phyloP scores from a whole-genome alignment of 805 yeast genomes.

The Ogataea kodamae region DNA sequence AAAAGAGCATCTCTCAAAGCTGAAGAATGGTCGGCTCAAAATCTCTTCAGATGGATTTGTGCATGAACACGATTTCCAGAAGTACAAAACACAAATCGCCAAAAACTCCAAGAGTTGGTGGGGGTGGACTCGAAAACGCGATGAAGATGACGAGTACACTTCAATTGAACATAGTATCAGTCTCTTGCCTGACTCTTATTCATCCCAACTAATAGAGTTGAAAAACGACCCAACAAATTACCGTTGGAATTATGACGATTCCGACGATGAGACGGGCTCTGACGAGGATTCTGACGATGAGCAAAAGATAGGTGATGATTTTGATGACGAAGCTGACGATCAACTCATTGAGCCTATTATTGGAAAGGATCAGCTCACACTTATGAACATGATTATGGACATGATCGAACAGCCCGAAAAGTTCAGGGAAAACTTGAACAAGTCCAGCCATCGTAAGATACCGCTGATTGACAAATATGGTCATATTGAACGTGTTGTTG shows the following conservation, averaged over 20 bases:
- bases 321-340: conserved; percentile 37
- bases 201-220: conserved; percentile 32
- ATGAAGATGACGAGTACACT: conserved; percentile 24
- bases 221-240: conserved; percentile 37
- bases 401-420: conserved; percentile 42
- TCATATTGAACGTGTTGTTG: conserved; percentile 45
- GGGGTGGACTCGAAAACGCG: conserved; percentile 34
- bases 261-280: conserved; percentile 24
- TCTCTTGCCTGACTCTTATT: conserved; percentile 36
- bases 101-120: conserved; percentile 29
- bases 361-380: conserved; percentile 45
- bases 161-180: conserved; percentile 33
- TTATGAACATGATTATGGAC: conserved; percentile 46
- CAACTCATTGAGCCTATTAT: conserved; percentile 45
- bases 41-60: conserved; percentile 29
- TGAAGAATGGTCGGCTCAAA: conserved; percentile 30
- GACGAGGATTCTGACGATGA: conserved; percentile 23
- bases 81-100: conserved; percentile 32
- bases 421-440: conserved; percentile 29
- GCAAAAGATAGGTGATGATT: conserved; percentile 34
- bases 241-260: conserved; percentile 38
- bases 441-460: conserved; percentile 29
- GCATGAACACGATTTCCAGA: conserved; percentile 36
- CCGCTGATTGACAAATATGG: conserved; percentile 47
- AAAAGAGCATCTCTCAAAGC: conserved; percentile 25